phyloP scores from a whole-genome alignment of 106 monocot species.

The Dendrobium nobile region DNA sequence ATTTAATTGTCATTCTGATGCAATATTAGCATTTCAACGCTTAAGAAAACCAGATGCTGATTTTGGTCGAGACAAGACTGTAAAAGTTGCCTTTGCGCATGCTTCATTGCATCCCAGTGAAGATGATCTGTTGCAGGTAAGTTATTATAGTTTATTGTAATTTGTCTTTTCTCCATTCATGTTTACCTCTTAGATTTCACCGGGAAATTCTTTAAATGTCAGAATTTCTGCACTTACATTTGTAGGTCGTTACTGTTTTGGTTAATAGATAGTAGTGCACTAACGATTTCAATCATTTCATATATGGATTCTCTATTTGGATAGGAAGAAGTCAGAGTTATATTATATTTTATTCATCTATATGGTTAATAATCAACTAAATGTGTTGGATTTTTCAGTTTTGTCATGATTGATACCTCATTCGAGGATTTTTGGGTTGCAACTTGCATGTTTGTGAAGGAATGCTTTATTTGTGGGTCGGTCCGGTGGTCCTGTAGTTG shows the following conservation, averaged over 20 bases:
- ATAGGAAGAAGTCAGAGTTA: not conserved
- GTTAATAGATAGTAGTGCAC: not conserved
- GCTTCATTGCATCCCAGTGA: conserved; percentile 23
- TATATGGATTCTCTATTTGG: not conserved
- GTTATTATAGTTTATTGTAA: not conserved
- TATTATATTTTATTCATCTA: not conserved
- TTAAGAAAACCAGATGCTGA: conserved; percentile 52
- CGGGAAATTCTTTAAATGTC: not conserved
- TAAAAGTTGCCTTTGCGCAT: conserved; percentile 58
- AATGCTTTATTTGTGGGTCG: not conserved
- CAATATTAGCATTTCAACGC: conserved; percentile 50
- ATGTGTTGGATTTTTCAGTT: not conserved
- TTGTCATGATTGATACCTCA: not conserved
- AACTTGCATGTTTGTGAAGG: not conserved
- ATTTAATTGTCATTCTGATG: conserved; percentile 46
- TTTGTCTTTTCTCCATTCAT: not conserved
- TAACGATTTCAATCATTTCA: not conserved
- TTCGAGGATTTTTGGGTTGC: not conserved
- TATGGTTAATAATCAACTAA: not conserved
- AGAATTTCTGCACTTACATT: not conserved
- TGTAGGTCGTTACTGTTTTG: not conserved
- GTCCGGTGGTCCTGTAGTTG: not conserved
- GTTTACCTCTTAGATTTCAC: not conserved
- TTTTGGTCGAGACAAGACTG: conserved; percentile 47
- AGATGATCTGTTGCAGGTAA: conserved; percentile 33